Percentiles rank a stretch among this genome's conserved stretches.
phyloP scores from a whole-genome alignment of 2,329 filamentous ascomycete genomes.

The Ophiostoma tasmaniense region DNA sequence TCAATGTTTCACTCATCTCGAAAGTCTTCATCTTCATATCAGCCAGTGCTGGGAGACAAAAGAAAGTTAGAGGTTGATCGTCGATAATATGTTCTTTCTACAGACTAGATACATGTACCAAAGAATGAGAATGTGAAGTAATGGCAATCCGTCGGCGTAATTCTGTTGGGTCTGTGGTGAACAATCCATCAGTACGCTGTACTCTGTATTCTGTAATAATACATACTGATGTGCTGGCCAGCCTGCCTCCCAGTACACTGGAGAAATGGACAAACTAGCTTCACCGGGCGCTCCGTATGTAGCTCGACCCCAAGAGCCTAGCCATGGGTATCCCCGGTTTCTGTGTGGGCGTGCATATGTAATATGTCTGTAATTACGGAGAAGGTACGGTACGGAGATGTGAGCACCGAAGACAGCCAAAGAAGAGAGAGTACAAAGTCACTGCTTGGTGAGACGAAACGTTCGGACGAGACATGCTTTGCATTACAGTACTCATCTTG shows the following conservation, averaged over 20 bases:
- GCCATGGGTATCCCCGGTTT: conserved; percentile 5
- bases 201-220: background rate
- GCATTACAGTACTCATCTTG: too few species aligned
- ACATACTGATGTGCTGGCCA: too few species aligned
- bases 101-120: background rate
- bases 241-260: background rate
- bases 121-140: background rate
- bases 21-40: background rate
- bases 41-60: background rate
- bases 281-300: conserved; percentile 5
- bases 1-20: background rate
- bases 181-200: too few species aligned
- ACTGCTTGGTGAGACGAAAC: background rate
- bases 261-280: conserved; percentile 3
- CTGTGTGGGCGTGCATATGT: background rate
- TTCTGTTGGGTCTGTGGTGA: background rate
- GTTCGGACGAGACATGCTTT: background rate
- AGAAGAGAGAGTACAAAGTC: background rate
- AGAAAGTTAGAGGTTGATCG: background rate
- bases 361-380: background rate
- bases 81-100: background rate
- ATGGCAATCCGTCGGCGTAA: background rate
- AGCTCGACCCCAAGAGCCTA: conserved; percentile 5
- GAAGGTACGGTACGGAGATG: background rate
- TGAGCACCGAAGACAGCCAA: background rate